Evolutionary conservation across 768 basidiomycete species (phyloP), one percentile per base, ranked within the genome.

Genomic region (Cystoderma amianthinum): DNA sequence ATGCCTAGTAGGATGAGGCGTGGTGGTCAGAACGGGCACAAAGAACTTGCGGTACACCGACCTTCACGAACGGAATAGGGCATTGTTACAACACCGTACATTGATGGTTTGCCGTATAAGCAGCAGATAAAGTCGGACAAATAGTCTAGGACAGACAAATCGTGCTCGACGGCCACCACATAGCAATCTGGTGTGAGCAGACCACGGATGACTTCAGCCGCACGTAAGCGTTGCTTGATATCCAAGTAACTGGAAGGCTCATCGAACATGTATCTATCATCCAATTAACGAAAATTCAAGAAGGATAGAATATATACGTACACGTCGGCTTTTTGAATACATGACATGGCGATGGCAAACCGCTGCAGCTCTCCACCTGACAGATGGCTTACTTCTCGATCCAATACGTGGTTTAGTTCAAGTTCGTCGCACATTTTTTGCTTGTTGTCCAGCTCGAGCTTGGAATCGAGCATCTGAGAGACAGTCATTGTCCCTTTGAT

Each of bases 51-150:
- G 6, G 10, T 40, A 38, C 15, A 52, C 69, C 15, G 44, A 89
- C 91, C 93, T 85, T 99, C 96, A 45, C 96, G 82, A 44, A 97
- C 94, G 20, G 94, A 96, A 58, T 82, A 92, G 25, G 96, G 96
- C 92, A 98, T 94, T 4, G 96, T 99, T 10, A 98, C 96, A 22
- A 99, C 96, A 58, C 96, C 93, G 54, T 96, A 97, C 80, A 92
- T 88, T 2, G 89, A 90, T 2, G 93, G 91, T 62, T 93, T 95
- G 52, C 96, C 96, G 64, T 99, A 99, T 24, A 99, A 63, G 65
- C 89, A 92, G 64, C 96, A 99, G 59, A 99, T 84, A 58, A 92
- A 99, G 65, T 99, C 96, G 44, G 95, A 98, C 7, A 98, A 78
- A 64, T 98, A 99, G 62, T 99, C 96, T 36, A 98, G 77, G 25